These are phyloP conservation scores for Wickerhamomyces bovis DNA, from an alignment of 805 yeast genomes.

Conservation along the genomic window DNA sequence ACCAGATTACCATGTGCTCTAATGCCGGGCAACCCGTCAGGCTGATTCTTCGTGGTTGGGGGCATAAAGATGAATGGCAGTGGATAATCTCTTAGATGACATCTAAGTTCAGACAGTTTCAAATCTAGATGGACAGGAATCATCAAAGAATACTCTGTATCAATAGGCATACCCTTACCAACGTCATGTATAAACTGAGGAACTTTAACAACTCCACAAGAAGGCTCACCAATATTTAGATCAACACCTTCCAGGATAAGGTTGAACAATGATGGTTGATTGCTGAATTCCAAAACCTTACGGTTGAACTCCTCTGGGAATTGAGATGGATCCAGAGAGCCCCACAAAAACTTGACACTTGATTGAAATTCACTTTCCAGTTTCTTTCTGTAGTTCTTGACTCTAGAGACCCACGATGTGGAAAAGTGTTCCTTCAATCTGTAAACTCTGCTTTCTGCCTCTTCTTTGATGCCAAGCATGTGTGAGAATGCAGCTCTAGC, in stretches of 20 bases:
- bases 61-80: slow-evolving; percentile 78
- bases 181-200: slow-evolving; percentile 59
- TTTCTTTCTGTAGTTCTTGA: slow-evolving; percentile 40
- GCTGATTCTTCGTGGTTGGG: slow-evolving; percentile 29
- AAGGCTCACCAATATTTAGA: slow-evolving; percentile 43
- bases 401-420: slow-evolving; percentile 65
- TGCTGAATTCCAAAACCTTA: slow-evolving; percentile 39
- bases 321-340: slow-evolving; percentile 26
- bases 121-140: slow-evolving; percentile 60
- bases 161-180: slow-evolving; percentile 80
- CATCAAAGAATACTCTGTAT: slow-evolving; percentile 59
- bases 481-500: background rate
- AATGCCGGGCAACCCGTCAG: slow-evolving; percentile 23
- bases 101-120: slow-evolving; percentile 52
- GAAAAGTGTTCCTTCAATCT: slow-evolving; percentile 43
- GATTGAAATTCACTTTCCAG: slow-evolving; percentile 33
- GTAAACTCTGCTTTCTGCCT: slow-evolving; percentile 3
- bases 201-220: slow-evolving; percentile 43
- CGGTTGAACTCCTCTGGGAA: slow-evolving; percentile 38
- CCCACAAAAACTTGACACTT: slow-evolving; percentile 38
- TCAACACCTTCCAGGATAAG: slow-evolving; percentile 43
- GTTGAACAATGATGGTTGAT: slow-evolving; percentile 49
- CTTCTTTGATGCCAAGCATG: background rate
- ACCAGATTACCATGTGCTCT: slow-evolving; percentile 57
- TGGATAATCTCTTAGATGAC: slow-evolving; percentile 81